These are phyloP conservation scores for Sphenostylis stenocarpa DNA, from an alignment of 306 rosid genomes.

Conservation along the genomic window DNA sequence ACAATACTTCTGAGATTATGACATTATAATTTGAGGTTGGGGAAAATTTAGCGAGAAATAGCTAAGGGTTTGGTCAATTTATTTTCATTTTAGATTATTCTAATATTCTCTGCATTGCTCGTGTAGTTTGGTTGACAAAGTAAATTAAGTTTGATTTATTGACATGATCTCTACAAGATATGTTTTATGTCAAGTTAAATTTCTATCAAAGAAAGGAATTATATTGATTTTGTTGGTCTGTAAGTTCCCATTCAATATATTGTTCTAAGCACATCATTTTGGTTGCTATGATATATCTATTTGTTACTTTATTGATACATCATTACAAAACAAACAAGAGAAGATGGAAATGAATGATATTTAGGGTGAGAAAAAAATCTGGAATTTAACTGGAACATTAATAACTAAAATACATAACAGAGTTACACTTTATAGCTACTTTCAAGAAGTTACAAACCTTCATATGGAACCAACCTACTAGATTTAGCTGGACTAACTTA, in stretches of 20 bases:
- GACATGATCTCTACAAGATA: background rate
- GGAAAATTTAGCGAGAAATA: background rate
- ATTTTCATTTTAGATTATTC: background rate
- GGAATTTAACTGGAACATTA: background rate
- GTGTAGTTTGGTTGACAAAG: background rate
- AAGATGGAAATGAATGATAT: background rate
- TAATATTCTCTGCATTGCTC: background rate
- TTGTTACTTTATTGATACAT: constrained; percentile 11
- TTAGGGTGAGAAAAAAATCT: background rate
- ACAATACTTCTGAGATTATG: background rate
- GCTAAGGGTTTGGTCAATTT: background rate
- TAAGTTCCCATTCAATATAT: constrained; percentile 17
- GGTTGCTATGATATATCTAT: background rate
- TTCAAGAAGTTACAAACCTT: background rate
- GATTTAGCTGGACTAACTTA: background rate
- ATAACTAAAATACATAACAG: background rate
- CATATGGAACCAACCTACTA: constrained; percentile 9
- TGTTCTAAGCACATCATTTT: background rate
- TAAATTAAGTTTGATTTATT: background rate
- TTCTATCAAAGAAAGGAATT: background rate
- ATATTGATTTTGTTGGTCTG: background rate
- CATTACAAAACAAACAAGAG: constrained; percentile 8
- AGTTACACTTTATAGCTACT: background rate
- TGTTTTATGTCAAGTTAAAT: constrained; percentile 2
- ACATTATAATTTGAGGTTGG: background rate